Evolutionary conservation across 495 filamentous ascomycete genomes (phyloP).

Genomic region (Xylaria nigripes): DNA sequence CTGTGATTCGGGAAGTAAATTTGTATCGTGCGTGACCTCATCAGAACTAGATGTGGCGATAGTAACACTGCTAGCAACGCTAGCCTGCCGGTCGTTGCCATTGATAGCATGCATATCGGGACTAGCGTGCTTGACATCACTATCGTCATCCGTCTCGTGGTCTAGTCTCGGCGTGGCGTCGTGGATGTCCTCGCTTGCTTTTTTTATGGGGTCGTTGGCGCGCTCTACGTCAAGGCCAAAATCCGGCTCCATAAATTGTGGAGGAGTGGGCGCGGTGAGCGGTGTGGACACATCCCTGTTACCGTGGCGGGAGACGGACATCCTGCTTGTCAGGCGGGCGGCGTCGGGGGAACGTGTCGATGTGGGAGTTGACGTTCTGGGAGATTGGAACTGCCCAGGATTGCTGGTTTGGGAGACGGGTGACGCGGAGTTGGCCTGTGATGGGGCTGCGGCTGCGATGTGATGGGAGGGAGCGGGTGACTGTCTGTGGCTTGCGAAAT

Average conservation of each 20-base stretch:
- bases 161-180: constrained; percentile 33
- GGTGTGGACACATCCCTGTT: constrained; percentile 10
- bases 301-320: constrained; percentile 9
- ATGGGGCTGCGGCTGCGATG: constrained; percentile 13
- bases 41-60: too few species aligned
- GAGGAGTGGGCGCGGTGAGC: constrained; percentile 20
- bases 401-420: not conserved
- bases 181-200: constrained; percentile 35
- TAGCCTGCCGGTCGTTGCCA: too few species aligned
- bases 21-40: too few species aligned
- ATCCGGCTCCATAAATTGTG: constrained; percentile 20
- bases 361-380: not conserved
- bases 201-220: constrained; percentile 13
- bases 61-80: not conserved
- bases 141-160: not conserved
- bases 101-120: constrained; percentile 8
- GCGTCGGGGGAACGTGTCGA: constrained; percentile 3
- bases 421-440: not conserved
- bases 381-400: constrained; percentile 1
- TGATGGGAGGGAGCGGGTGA: constrained; percentile 15
- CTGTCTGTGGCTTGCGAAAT: not conserved
- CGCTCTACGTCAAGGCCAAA: constrained; percentile 19
- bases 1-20: constrained; percentile 18
- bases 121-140: constrained; percentile 18
- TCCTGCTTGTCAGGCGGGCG: constrained; percentile 17